These are phyloP conservation scores for Pelargonium fulgidum DNA, from an alignment of 441 rosid species.

Conservation along the genomic window DNA sequence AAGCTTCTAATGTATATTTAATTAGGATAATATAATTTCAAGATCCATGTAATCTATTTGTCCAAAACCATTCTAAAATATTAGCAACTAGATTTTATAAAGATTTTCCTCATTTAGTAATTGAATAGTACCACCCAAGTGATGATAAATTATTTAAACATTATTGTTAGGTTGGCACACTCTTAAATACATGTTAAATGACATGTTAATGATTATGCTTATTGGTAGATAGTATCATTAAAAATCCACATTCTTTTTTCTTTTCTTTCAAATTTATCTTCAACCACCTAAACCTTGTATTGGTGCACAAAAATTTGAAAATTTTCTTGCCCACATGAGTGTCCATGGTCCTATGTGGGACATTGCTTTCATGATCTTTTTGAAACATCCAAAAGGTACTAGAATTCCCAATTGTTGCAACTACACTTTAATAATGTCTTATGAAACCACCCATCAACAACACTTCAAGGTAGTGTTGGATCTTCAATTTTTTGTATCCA, in stretches of 20 bases:
- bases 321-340: background rate
- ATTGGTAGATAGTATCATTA: too few relatives aligned
- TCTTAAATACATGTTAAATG: too few relatives aligned
- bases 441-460: background rate
- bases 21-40: conserved; percentile 6
- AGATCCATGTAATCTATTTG: conserved; percentile 9
- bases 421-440: background rate
- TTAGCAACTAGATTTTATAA: background rate
- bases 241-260: too few relatives aligned
- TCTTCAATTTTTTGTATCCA: background rate
- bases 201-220: too few relatives aligned
- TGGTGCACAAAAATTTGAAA: background rate
- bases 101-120: background rate
- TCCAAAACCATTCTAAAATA: background rate
- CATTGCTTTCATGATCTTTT: background rate
- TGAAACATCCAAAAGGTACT: background rate
- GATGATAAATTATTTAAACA: too few relatives aligned
- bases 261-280: background rate
- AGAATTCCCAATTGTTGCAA: background rate
- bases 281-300: background rate
- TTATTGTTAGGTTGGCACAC: too few relatives aligned
- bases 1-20: conserved; percentile 1
- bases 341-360: background rate
- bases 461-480: background rate
- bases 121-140: background rate